Evolutionary conservation across 2,329 filamentous ascomycete genomes (phyloP), one percentile per base, ranked within the genome.

Genomic region (Passalora sequoiae): DNA sequence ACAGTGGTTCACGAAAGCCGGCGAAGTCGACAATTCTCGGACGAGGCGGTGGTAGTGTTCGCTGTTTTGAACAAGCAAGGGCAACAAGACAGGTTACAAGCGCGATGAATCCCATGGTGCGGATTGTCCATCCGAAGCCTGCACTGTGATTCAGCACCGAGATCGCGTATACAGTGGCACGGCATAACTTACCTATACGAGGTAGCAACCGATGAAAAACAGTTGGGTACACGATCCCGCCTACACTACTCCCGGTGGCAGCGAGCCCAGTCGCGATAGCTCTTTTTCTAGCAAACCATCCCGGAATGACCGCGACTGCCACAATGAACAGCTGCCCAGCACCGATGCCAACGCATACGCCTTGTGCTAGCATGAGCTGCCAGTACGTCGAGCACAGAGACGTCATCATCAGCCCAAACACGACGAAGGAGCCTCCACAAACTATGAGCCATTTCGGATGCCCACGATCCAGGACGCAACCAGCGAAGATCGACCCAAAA

Each of bases 251-350:
- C 1, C 81, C 81, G 4, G 70, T 72, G 2, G 78, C 76, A 2
- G 76, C 74, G 3, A 82, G 55, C 1, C 78, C 77, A 19, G 80
- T 72, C 3, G 78, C 78, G 21, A 84, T 62, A 1, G 71, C 71
- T 40, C 75, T 68, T 48, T 67, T 71, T 33, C 66, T 66, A 24
- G 67, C 67, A 55, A 84, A 84, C 54, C 84, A 86, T 5, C 81
- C 81, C 3, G 80, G 75, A 2, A 84, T 64, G 1, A 82, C 73
- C 1, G 81, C 76, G 15, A 86, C 69, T 25, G 73, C 69, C 0
- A 82, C 76, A 30, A 80, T 75, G 60, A 83, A 84, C 2, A 85
- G 60, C 45, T 70, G 76, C 2, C 80, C 81, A 2, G 38, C 20
- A 4, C 48, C 48, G 17, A 51, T 38, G 4, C 48, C 48, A 9